Conservation (phyloP, 352 stramenopile genomes). For the Pilasporangium apinafurcum region DNA sequence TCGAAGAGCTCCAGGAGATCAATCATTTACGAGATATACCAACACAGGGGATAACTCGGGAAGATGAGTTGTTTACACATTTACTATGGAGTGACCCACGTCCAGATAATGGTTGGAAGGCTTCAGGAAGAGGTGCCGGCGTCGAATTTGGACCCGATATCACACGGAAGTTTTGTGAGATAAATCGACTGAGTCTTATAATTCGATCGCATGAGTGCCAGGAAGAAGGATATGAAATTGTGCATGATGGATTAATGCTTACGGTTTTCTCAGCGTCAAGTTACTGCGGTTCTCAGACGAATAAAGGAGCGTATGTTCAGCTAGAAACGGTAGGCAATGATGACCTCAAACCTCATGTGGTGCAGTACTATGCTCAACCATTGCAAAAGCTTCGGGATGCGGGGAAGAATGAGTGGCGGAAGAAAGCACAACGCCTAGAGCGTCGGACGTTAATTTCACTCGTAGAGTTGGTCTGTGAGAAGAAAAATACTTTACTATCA, state of each 20-base stretch:
- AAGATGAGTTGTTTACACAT: slow-evolving; percentile 88
- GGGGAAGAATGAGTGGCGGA: slow-evolving; percentile 71
- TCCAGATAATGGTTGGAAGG: slow-evolving; percentile 44
- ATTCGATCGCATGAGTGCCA: slow-evolving; percentile 94
- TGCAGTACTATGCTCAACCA: slow-evolving; percentile 88
- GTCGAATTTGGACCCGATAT: slow-evolving; percentile 93
- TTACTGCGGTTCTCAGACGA: slow-evolving; percentile 90
- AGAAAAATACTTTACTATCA: slow-evolving; percentile 46
- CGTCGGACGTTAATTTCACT: slow-evolving; percentile 73
- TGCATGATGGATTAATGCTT: slow-evolving; percentile 80
- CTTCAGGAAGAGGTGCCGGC: slow-evolving; percentile 79
- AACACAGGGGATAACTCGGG: slow-evolving; percentile 68
- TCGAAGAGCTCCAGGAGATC: slow-evolving; percentile 82
- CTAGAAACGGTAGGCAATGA: slow-evolving; percentile 55
- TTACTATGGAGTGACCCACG: slow-evolving; percentile 90
- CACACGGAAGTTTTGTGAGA: slow-evolving; percentile 83
- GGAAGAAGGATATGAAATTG: slow-evolving; percentile 86
- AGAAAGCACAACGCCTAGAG: slow-evolving; percentile 67
- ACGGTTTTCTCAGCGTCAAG: slow-evolving; percentile 91
- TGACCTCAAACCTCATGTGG: slow-evolving; percentile 86
- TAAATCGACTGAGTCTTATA: slow-evolving; percentile 85
- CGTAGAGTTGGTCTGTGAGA: slow-evolving; percentile 75
- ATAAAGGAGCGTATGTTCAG: slow-evolving; percentile 81
- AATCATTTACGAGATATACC: slow-evolving; percentile 85
- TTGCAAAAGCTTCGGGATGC: slow-evolving; percentile 66